phyloP scores from a whole-genome alignment of 2,329 filamentous ascomycete genomes.

The Sporothrix globosa region DNA sequence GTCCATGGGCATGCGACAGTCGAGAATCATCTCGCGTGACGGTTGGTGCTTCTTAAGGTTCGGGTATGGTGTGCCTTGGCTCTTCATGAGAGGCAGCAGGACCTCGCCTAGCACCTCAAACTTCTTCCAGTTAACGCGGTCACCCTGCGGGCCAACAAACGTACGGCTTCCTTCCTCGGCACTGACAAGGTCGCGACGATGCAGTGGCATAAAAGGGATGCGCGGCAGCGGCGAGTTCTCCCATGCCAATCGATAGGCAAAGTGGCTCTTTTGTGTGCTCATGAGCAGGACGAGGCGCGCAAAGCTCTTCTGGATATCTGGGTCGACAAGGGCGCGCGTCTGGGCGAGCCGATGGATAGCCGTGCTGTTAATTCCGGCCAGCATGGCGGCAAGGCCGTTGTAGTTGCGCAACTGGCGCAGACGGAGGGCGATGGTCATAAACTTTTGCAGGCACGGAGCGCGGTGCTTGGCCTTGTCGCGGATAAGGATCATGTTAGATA shows the following conservation, averaged over 20 bases:
- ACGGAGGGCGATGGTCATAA: constrained; percentile 86
- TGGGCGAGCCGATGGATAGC: constrained; percentile 81
- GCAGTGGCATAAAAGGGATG: constrained; percentile 91
- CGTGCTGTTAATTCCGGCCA: constrained; percentile 88
- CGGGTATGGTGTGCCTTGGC: constrained; percentile 81
- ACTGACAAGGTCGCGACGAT: constrained; percentile 84
- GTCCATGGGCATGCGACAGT: constrained; percentile 79
- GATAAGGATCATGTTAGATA: constrained; percentile 80
- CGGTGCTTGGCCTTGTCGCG: constrained; percentile 96
- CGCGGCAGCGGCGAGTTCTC: constrained; percentile 88
- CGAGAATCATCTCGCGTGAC: constrained; percentile 74
- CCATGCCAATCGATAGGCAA: constrained; percentile 95
- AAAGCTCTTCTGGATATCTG: constrained; percentile 77
- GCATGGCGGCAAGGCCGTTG: constrained; percentile 89
- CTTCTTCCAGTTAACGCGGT: constrained; percentile 95
- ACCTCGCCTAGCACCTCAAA: constrained; percentile 96
- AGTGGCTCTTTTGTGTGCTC: constrained; percentile 89
- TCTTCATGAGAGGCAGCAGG: constrained; percentile 85
- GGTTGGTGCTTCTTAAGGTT: constrained; percentile 70
- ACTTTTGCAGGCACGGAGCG: constrained; percentile 88
- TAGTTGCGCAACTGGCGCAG: constrained; percentile 94
- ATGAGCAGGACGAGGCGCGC: constrained; percentile 88
- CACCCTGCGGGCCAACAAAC: constrained; percentile 72
- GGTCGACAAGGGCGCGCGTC: constrained; percentile 74
- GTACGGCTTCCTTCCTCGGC: constrained; percentile 92